Percentiles rank a stretch among this genome's conserved stretches.
These are phyloP conservation scores for Megacollybia marginata DNA, from an alignment of 768 basidiomycete genomes.

Conservation along the genomic window DNA sequence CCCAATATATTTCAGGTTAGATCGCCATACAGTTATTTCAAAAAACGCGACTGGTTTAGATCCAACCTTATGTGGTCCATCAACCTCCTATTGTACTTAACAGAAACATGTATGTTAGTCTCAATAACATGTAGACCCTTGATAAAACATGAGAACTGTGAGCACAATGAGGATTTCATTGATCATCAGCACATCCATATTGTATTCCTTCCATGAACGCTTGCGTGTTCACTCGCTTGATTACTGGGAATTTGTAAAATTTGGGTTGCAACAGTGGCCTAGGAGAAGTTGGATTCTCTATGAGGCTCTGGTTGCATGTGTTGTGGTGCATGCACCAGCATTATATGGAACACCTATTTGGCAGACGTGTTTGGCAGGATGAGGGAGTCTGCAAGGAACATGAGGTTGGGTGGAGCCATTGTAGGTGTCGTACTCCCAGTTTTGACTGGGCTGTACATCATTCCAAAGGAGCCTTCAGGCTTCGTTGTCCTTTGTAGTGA, in stretches of 20 bases:
- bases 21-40: no score
- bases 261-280: conserved; percentile 57
- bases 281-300: conserved; percentile 57
- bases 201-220: no score
- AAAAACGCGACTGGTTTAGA: no score
- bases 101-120: no score
- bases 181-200: no score
- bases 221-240: conserved; percentile 53
- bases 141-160: no score
- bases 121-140: no score
- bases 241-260: conserved; percentile 80
- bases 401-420: conserved; percentile 20
- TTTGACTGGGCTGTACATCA: conserved; percentile 43
- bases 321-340: conserved; percentile 46
- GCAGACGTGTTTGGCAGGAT: conserved; percentile 17
- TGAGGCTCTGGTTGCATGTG: conserved; percentile 46
- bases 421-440: conserved; percentile 40
- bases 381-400: conserved; percentile 11
- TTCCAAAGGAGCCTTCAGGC: conserved; percentile 56
- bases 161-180: no score
- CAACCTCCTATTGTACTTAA: no score
- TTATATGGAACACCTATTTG: conserved; percentile 48
- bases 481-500: conserved; percentile 45
- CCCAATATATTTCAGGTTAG: no score
- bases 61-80: no score